Evolutionary conservation across 176 grass and related monocot genomes (phyloP), one percentile per base, ranked within the genome.

Genomic region (Hsuehochloa calcarea): DNA sequence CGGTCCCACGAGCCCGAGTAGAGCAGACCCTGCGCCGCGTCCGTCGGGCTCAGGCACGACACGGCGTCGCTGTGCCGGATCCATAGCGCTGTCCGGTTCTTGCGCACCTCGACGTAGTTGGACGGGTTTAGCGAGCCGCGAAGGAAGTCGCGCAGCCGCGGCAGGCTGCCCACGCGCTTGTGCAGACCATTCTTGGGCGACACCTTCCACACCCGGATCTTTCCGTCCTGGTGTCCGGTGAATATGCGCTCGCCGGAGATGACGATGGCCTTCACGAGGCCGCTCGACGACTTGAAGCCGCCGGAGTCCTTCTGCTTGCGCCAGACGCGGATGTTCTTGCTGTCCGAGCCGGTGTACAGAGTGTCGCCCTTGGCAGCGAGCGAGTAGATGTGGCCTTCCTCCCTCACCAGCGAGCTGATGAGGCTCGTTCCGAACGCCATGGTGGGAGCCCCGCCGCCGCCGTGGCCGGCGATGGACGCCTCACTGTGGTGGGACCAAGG

Each of bases 241-340:
- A 98, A 98, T 74, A 98, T 90, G 67, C 95, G 93, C 63, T 98
- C 93, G 19, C 87, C 85, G 60, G 89, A 90, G 79, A 98, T 94
- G 63, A 97, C 89, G 68, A 97, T 97, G 20, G 95, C 91, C 90
- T 97, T 97, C 11, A 97, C 95, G 50, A 97, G 92, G 26, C 95
- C 95, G 78, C 95, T 97, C 29, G 92, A 90, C 3, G 92, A 97
- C 82, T 97, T 97, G 95, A 97, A 97, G 16, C 91, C 92, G 3
- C 90, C 92, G 23, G 92, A 92, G 75, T 97, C 95, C 85, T 95
- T 85, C 92, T 97, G 95, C 82, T 95, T 97, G 85, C 88, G 92
- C 95, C 95, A 97, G 0, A 97, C 89, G 84, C 95, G 85, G 87
- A 97, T 97, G 80, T 97, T 97, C 95, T 97, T 97, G 93, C 95